Evolutionary conservation across 495 filamentous ascomycete genomes (phyloP), one percentile per base, ranked within the genome.

Genomic region (Aspergillus conjunctus): DNA sequence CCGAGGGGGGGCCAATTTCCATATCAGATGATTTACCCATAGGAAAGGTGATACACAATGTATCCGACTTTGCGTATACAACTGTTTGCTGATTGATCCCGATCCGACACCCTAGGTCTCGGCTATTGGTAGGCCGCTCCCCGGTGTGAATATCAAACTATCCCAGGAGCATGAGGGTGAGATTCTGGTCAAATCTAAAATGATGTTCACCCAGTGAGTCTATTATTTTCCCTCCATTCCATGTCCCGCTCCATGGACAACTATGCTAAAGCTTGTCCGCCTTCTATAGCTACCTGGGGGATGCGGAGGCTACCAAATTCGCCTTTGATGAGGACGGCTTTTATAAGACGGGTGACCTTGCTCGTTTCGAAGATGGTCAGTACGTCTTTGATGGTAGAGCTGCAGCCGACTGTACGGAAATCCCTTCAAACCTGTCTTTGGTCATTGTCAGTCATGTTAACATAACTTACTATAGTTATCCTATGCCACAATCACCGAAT

Each of bases 271-370:
- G 17, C 10, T 45, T 45, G n/a, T 15, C 41, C 34, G 14, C 7
- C n/a, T 5, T 9, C 41, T 45, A 45, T 45, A 64, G 62, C 39
- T 64, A 64, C 52, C 51, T 61, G 4, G 50, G 55, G 58, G 33
- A 61, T 17, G 12, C 53, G 15, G 48, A 34, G 14, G 50, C 62
- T 18, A 64, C 57, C 7, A 32, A 48, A 21, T 26, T 51, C 12
- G 51, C 32, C 46, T 64, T 64, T 31, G 52, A 55, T 31, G 52
- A 49, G 12, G 62, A 64, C 11, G 58, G 58, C 14, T 64, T 51
- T 48, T 56, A 51, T 53, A 33, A 34, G 32, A 60, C 62, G 14
- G 62, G 62, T n/a, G 62, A 64, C 33, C 39, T 31, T 14, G 62
- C 45, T 17, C 57, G 44, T 51, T 46, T 51, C 7, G 62, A 39